Conservation (phyloP, 2,329 filamentous ascomycete species). For the Ceratocystis eucalypticola region DNA sequence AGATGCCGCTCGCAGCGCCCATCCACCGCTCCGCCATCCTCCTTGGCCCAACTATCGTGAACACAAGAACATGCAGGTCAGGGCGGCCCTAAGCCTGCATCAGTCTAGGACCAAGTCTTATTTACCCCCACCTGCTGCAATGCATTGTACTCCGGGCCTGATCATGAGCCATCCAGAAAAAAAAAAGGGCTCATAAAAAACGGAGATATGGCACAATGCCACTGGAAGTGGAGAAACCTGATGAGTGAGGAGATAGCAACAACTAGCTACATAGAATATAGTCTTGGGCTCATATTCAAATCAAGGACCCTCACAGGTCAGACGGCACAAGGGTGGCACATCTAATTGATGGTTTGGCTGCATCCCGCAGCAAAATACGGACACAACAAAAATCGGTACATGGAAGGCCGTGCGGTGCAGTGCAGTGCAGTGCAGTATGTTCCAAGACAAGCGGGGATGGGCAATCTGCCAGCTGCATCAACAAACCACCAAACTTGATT, state of each 20-base stretch:
- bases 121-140: background rate
- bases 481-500: background rate
- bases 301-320: background rate
- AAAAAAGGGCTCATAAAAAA: slow-evolving; percentile 6
- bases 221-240: background rate
- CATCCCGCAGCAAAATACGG: background rate
- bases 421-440: background rate
- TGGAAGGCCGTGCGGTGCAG: background rate
- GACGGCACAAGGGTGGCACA: background rate
- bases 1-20: background rate
- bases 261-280: background rate
- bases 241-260: background rate
- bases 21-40: background rate
- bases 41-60: background rate
- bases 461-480: slow-evolving; percentile 1
- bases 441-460: background rate
- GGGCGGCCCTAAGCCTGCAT: background rate
- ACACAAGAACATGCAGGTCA: background rate
- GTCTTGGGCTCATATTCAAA: background rate
- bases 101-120: background rate
- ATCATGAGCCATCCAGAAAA: background rate
- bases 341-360: background rate
- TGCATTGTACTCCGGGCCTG: background rate
- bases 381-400: background rate
- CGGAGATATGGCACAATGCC: background rate